A percentile compares a stretch with the other conserved stretches of the same genome.
These are phyloP conservation scores for Apophysomyces ossiformis DNA, from an alignment of 371 early-diverging fungal species.

Conservation along the genomic window DNA sequence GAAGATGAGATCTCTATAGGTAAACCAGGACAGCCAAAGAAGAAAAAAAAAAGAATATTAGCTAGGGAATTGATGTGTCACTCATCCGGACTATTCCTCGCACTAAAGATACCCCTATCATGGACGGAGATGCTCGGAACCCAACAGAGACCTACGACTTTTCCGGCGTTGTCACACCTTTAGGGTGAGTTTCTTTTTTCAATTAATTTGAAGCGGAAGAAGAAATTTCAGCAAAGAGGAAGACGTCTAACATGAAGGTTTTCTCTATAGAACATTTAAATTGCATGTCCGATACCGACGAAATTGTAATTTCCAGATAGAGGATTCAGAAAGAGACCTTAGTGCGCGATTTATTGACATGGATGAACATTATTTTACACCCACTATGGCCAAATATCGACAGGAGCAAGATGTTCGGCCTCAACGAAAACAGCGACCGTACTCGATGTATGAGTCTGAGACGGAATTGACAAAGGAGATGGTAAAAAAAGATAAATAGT, in stretches of 20 bases:
- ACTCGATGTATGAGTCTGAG: conserved; percentile 12
- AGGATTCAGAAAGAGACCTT: conserved; percentile 62
- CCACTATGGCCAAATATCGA: conserved; percentile 66
- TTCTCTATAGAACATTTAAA: conserved; percentile 61
- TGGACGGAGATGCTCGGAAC: conserved; percentile 58
- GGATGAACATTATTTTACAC: conserved; percentile 80
- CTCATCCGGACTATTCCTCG: too few relatives aligned
- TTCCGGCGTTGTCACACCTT: conserved; percentile 72
- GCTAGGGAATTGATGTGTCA: too few relatives aligned
- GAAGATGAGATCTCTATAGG: conserved; percentile 69
- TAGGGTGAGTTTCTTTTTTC: conserved; percentile 49
- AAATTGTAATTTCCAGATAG: conserved; percentile 80
- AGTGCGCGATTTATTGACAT: conserved; percentile 65
- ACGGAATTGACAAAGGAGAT: conserved; percentile 1
- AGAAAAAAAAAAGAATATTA: neutral
- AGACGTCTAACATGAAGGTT: neutral
- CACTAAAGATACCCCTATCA: conserved; percentile 45
- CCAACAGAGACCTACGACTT: conserved; percentile 65
- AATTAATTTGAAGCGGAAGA: neutral
- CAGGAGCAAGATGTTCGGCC: conserved; percentile 33
- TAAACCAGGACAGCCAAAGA: conserved; percentile 20
- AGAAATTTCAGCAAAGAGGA: neutral
- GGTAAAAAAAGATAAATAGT: neutral
- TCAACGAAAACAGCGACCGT: neutral
- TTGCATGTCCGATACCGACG: conserved; percentile 80